These are phyloP conservation scores for Hygrophorus pudorinus DNA, from an alignment of 768 basidiomycete genomes.

Conservation along the genomic window DNA sequence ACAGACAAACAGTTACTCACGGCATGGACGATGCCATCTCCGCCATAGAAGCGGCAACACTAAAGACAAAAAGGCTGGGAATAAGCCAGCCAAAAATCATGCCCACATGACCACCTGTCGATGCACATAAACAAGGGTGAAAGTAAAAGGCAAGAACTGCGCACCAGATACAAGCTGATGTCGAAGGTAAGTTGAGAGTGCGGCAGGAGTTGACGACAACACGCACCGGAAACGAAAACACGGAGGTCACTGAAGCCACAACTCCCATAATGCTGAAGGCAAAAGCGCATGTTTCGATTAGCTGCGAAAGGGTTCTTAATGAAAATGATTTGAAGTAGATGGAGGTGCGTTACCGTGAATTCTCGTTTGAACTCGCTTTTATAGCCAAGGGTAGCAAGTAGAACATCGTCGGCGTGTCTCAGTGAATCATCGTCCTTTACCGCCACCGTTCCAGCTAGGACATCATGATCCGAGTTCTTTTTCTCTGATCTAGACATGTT, in stretches of 20 bases:
- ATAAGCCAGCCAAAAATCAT: constrained; percentile 75
- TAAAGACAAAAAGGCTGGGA: constrained; percentile 57
- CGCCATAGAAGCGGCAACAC: constrained; percentile 62
- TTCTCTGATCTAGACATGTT: no score
- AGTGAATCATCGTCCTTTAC: constrained; percentile 2
- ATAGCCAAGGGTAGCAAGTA: constrained; percentile 58
- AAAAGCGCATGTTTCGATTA: constrained; percentile 56
- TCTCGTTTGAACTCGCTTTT: constrained; percentile 65
- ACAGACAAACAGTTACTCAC: constrained; percentile 28
- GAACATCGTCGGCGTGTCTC: constrained; percentile 39
- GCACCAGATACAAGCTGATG: constrained; percentile 40
- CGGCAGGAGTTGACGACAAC: no score
- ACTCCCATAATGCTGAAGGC: constrained; percentile 62
- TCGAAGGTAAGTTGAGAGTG: no score
- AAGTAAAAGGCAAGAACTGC: constrained; percentile 8
- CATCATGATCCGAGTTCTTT: neutral
- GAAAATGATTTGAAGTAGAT: neutral
- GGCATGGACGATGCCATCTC: constrained; percentile 70
- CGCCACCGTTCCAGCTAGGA: no score
- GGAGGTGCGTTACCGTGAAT: constrained; percentile 40
- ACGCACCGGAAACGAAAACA: constrained; percentile 41
- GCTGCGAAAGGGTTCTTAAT: constrained; percentile 19
- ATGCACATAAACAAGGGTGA: neutral
- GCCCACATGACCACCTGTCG: constrained; percentile 61
- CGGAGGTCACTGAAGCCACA: constrained; percentile 58